Base-by-base conservation (phyloP, 345 rosid species). In the Microcos paniculata region DNA sequence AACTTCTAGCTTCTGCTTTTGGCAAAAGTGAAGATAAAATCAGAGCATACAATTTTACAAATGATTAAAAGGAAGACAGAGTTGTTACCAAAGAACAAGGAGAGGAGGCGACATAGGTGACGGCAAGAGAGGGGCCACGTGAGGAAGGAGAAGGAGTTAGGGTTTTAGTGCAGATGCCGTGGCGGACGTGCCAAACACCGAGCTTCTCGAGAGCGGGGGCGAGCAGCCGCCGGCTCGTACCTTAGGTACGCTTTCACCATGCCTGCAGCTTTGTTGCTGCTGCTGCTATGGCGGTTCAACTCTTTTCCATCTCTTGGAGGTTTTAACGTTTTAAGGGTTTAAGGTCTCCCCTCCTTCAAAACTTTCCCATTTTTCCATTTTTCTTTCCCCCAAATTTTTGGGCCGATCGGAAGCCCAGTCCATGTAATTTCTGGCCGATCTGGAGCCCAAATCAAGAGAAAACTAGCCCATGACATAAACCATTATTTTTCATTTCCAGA, bases 171-270 rank as follows among this genome's bases (percentile, higher is more conserved):
- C 97, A 90, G 73, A 91, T 74, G 74, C 97, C 97, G 87, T 90
- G 95, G 0, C 98, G 97, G 55, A 90, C 94, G 66, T 96, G 96
- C 99, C 99, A 96, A 65, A 93, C 87, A 1, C 91, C 94, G 51
- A 96, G 81, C 53, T 88, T 89, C 86, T 96, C 98, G 61, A 93
- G 92, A 13, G 98, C 94, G 38, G 98, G 88, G 75, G 95, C 87
- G 31, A 94, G 76, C 15, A 96, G 84, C 78, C 70, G 92, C 92
- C n/a, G 85, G 85, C 68, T 92, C 91, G 74, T 92, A 90, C 73
- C 92, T 82, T 10, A 84, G 86, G 78, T 89, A 89, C 43, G 97
- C 82, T 81, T 92, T 90, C 88, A 88, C 97, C 96, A 92, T 89
- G 52, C 66, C 63, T 23, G 68, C 76, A 14, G 42, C 12, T 26